phyloP scores from a whole-genome alignment of 2,329 filamentous ascomycete genomes.

The Ambrosiella cleistominuta region DNA sequence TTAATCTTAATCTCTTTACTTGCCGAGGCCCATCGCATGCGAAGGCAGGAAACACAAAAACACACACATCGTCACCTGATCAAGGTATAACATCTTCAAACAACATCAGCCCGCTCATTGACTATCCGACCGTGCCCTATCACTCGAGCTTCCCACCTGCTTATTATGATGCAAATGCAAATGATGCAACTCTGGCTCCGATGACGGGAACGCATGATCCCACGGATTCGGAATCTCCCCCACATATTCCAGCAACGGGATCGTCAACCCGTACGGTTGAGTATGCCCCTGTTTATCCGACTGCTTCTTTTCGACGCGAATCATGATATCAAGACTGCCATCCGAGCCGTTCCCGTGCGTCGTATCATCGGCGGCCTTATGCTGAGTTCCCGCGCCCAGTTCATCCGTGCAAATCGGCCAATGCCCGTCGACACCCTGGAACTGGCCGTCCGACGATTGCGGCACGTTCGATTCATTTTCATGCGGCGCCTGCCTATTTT shows the following conservation, averaged over 20 bases:
- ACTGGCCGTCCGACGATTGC: slow-evolving; percentile 15
- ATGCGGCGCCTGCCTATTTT: background rate
- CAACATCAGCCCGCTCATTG: background rate
- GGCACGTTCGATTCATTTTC: slow-evolving; percentile 4
- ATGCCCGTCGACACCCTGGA: slow-evolving; percentile 44
- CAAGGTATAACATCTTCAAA: too few relatives aligned
- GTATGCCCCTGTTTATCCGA: slow-evolving; percentile 66
- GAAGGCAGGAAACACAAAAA: background rate
- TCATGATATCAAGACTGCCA: slow-evolving; percentile 57
- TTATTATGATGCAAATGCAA: background rate
- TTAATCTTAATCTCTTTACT: background rate
- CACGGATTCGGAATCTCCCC: slow-evolving; percentile 15
- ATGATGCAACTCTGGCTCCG: slow-evolving; percentile 2
- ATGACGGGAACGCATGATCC: slow-evolving; percentile 11
- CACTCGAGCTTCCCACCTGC: background rate
- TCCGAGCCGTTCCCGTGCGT: slow-evolving; percentile 38
- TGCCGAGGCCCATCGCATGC: background rate
- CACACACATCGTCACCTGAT: too few relatives aligned
- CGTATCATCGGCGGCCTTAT: slow-evolving; percentile 49
- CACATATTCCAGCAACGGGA: slow-evolving; percentile 47
- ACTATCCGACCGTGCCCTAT: background rate
- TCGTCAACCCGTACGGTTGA: slow-evolving; percentile 63
- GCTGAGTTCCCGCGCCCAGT: slow-evolving; percentile 55
- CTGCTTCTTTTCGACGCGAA: slow-evolving; percentile 78
- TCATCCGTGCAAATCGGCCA: slow-evolving; percentile 60